Conservation (phyloP, 108 stramenopile species). For the Skeletonema marinoi region DNA sequence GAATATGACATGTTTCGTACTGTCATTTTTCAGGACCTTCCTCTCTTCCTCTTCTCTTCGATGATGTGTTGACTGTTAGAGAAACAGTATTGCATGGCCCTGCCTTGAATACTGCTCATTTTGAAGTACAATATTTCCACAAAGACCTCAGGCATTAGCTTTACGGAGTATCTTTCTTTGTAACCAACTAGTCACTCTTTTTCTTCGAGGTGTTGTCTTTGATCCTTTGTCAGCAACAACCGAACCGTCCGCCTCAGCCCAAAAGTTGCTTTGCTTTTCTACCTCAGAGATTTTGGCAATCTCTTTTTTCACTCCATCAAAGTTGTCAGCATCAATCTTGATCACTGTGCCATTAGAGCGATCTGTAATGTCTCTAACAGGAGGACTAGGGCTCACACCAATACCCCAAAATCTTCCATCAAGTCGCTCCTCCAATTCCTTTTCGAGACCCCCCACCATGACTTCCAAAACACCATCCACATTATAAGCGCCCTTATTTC, state of each 20-base stretch:
- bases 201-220: constrained; percentile 12
- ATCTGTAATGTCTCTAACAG: constrained; percentile 6
- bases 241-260: neutral
- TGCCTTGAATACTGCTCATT: too few species aligned
- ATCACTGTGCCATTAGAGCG: neutral
- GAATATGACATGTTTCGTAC: too few species aligned
- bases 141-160: neutral
- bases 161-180: constrained; percentile 13
- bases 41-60: too few species aligned
- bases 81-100: too few species aligned
- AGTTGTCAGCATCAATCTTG: neutral
- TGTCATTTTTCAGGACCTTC: too few species aligned
- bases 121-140: too few species aligned
- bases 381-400: constrained; percentile 30
- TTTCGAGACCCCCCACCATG: constrained; percentile 49
- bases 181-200: constrained; percentile 20
- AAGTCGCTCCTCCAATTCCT: constrained; percentile 39
- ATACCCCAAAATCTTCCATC: constrained; percentile 36
- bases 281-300: neutral
- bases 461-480: constrained; percentile 48
- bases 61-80: too few species aligned
- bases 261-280: neutral
- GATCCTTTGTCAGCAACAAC: neutral
- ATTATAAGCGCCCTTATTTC: constrained; percentile 47
- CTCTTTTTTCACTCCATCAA: neutral